Base-by-base conservation (phyloP, 2,329 filamentous ascomycete genomes). In the Monosporascus ibericus region DNA sequence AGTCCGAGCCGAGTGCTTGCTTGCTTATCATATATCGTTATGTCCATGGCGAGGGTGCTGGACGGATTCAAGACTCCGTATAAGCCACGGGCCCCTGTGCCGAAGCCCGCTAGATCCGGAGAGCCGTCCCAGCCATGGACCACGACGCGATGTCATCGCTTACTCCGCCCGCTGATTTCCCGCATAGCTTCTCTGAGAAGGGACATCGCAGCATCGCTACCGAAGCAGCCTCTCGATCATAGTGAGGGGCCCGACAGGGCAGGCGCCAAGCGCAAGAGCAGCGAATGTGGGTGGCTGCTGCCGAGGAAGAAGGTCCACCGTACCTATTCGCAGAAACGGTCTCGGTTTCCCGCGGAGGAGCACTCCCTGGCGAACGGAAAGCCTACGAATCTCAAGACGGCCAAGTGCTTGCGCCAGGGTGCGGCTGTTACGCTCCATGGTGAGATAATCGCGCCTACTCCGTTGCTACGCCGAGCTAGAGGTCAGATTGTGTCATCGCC, bases 81-180 rank as follows among this genome's bases (percentile, higher is more conserved):
- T 50, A 59, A 56, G 48, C 56, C 62, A 48, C 56, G 59, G 53
- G 52, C 50, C 27, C 27, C 57, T 22, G 53, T 49, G 46, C 48
- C 56, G 36, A 62, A 52, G 37, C 42, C 54, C 22, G 57, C 59
- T 17, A 54, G 50, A 27, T 49, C 44, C n/a, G 51, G 52, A 37
- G 58, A 60, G 17, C 37, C 51, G 25, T 52, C 57, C 46, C 57
- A 63, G 17, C 58, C 63, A n/a, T 71, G 73, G 73, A 75, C 72
- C 11, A 63, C 72, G 22, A 66, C 72, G 36, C 68, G 72, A 53
- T 75, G 73, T 50, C 67, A 74, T 50, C 70, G 73, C 22, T 58
- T 76, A 42, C 65, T 76, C 36, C 70, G 73, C 34, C 70, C 72
- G 7, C 58, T 76, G 50, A 65, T 71, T 27, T 75, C 73, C 14